These are phyloP conservation scores for Reticulascus tulasneorum DNA, from an alignment of 2,329 filamentous ascomycete species.

Conservation along the genomic window DNA sequence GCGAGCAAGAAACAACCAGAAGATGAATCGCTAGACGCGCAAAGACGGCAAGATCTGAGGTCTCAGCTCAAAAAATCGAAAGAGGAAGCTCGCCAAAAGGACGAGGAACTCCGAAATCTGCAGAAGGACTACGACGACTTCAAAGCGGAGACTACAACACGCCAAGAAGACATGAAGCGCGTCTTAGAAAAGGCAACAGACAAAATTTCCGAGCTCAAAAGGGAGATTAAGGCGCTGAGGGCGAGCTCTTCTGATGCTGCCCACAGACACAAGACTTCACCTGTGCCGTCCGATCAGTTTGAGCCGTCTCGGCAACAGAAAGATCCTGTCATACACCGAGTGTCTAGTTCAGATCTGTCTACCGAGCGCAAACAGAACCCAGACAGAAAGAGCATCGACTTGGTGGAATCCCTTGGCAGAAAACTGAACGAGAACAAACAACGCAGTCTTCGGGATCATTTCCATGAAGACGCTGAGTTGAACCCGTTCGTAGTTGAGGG, in stretches of 20 bases:
- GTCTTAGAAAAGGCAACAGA: slow-evolving; percentile 53
- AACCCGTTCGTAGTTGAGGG: neutral
- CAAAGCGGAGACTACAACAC: slow-evolving; percentile 48
- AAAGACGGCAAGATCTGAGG: slow-evolving; percentile 10
- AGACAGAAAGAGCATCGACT: slow-evolving; percentile 22
- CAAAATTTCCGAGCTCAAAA: slow-evolving; percentile 53
- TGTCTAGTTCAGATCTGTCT: neutral
- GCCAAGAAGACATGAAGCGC: slow-evolving; percentile 51
- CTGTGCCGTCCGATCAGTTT: slow-evolving; percentile 1
- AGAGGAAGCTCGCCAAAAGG: slow-evolving; percentile 39
- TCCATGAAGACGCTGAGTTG: slow-evolving; percentile 23
- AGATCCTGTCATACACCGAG: slow-evolving; percentile 4
- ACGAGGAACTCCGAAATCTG: slow-evolving; percentile 45
- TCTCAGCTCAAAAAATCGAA: slow-evolving; percentile 28
- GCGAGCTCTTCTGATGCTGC: slow-evolving; percentile 12
- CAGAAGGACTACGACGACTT: slow-evolving; percentile 51
- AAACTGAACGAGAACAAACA: slow-evolving; percentile 16
- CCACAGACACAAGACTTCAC: slow-evolving; percentile 3
- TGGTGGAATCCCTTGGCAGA: slow-evolving; percentile 12
- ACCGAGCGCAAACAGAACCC: slow-evolving; percentile 5
- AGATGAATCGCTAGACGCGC: slow-evolving; percentile 20
- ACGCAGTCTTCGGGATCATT: slow-evolving; percentile 30
- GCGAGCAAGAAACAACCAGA: slow-evolving; percentile 27
- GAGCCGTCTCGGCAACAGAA: slow-evolving; percentile 5
- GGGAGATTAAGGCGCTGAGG: slow-evolving; percentile 46